Evolutionary conservation across 2,329 filamentous ascomycete genomes (phyloP).

Genomic region (Neurospora sp.): DNA sequence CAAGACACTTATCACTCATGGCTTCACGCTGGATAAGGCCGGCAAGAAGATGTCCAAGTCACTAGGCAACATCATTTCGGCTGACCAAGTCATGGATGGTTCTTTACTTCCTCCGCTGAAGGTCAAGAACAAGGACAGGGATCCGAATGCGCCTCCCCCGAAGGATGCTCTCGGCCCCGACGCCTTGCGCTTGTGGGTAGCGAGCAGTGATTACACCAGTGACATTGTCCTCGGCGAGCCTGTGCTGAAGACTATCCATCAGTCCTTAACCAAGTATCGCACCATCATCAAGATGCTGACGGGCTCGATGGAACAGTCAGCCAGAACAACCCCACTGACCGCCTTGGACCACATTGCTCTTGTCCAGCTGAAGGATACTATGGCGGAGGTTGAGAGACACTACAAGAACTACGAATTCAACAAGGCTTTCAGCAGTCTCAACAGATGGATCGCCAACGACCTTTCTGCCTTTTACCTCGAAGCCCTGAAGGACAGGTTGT

Average conservation of each 20-base stretch:
- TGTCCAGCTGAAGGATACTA: constrained; percentile 58
- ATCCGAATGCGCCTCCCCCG: constrained; percentile 21
- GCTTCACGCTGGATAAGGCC: constrained; percentile 79
- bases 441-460: constrained; percentile 71
- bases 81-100: constrained; percentile 76
- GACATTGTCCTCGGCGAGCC: constrained; percentile 76
- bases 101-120: constrained; percentile 63
- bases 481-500: constrained; percentile 80
- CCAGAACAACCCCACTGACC: constrained; percentile 40
- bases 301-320: constrained; percentile 55
- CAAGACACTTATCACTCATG: constrained; percentile 84
- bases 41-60: constrained; percentile 99
- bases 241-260: constrained; percentile 67
- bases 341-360: constrained; percentile 66
- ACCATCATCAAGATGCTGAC: constrained; percentile 85
- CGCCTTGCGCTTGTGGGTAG: constrained; percentile 81
- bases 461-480: constrained; percentile 93
- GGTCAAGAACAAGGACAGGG: constrained; percentile 45
- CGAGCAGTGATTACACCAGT: constrained; percentile 80
- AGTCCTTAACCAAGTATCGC: constrained; percentile 73
- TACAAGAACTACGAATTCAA: constrained; percentile 73
- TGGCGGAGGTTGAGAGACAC: constrained; percentile 51
- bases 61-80: constrained; percentile 76
- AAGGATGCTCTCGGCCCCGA: constrained; percentile 75
- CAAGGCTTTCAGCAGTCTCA: constrained; percentile 62